phyloP scores from a whole-genome alignment of 192 early-diverging fungal species.

The Backusella morwellensis region DNA sequence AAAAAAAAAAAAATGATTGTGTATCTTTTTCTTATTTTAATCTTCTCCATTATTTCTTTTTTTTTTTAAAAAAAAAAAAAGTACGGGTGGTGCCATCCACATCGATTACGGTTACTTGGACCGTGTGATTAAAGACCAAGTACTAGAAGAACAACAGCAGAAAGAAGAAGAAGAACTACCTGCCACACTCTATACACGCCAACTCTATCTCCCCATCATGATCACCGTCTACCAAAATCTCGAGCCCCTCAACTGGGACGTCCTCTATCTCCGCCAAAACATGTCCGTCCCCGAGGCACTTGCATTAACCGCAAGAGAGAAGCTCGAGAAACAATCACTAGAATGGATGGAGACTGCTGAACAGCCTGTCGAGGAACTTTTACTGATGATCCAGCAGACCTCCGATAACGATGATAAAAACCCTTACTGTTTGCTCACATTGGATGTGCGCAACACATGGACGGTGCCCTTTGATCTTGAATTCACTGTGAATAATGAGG shows the following conservation, averaged over 20 bases:
- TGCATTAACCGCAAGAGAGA: neutral
- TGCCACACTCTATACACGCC: constrained; percentile 59
- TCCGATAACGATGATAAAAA: constrained; percentile 32
- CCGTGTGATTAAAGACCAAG: constrained; percentile 26
- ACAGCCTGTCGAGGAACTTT: constrained; percentile 16
- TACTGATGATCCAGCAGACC: constrained; percentile 9
- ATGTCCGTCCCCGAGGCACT: neutral
- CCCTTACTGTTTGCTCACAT: constrained; percentile 72
- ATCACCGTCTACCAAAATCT: constrained; percentile 68
- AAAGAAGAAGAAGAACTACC: neutral
- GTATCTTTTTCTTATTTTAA: neutral
- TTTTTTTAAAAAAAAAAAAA: constrained; percentile 6
- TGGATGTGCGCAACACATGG: constrained; percentile 81
- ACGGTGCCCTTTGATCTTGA: constrained; percentile 68
- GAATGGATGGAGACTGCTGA: neutral
- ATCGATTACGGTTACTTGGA: constrained; percentile 67
- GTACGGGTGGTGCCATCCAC: constrained; percentile 67
- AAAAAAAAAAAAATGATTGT: neutral
- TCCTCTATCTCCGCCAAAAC: constrained; percentile 52
- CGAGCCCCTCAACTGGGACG: constrained; percentile 60
- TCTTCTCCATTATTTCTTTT: neutral
- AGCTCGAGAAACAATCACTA: neutral
- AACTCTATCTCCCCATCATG: constrained; percentile 64
- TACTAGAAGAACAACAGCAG: neutral
- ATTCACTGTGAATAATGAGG: constrained; percentile 57